A percentile compares a stretch with the other conserved stretches of the same genome.
Conservation (phyloP, 108 stramenopile genomes). For the Asterionellopsis glacialis region DNA sequence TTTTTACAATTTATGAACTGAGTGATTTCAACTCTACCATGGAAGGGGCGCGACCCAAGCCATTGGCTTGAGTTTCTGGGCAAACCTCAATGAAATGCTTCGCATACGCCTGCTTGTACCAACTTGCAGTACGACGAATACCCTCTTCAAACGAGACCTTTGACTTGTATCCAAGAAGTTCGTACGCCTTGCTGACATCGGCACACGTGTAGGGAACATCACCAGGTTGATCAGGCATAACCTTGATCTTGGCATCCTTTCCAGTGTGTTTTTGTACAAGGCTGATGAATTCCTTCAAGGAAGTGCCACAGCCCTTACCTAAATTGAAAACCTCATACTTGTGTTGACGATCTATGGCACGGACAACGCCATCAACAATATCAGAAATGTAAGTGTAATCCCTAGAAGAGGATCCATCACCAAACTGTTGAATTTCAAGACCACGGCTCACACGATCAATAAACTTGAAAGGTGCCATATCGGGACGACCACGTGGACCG, state of each 20-base stretch:
- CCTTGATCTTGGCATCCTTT: slow-evolving; percentile 79
- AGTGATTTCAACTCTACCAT: slow-evolving; percentile 24
- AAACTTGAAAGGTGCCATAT: slow-evolving; percentile 98
- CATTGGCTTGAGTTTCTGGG: slow-evolving; percentile 75
- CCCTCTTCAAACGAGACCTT: slow-evolving; percentile 92
- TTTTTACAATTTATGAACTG: too few relatives aligned
- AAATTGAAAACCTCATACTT: slow-evolving; percentile 96
- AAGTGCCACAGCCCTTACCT: slow-evolving; percentile 91
- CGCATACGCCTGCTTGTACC: slow-evolving; percentile 79
- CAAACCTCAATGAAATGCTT: slow-evolving; percentile 54
- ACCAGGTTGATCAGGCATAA: slow-evolving; percentile 96
- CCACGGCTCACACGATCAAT: slow-evolving; percentile 92
- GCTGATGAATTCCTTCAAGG: slow-evolving; percentile 88
- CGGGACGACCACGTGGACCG: slow-evolving; percentile 92
- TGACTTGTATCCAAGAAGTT: slow-evolving; percentile 89
- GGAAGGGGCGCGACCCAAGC: slow-evolving; percentile 66
- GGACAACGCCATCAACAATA: slow-evolving; percentile 97
- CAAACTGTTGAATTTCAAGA: slow-evolving; percentile 93
- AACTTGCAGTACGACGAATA: slow-evolving; percentile 85
- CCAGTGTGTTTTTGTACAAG: slow-evolving; percentile 89
- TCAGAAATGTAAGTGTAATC: slow-evolving; percentile 99
- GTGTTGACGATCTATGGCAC: slow-evolving; percentile 89
- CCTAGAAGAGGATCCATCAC: slow-evolving; percentile 90
- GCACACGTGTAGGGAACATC: slow-evolving; percentile 99
- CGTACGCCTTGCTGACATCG: slow-evolving; percentile 86